Conservation (phyloP, 2,329 filamentous ascomycete species). For the Paecilomyces sp. region DNA sequence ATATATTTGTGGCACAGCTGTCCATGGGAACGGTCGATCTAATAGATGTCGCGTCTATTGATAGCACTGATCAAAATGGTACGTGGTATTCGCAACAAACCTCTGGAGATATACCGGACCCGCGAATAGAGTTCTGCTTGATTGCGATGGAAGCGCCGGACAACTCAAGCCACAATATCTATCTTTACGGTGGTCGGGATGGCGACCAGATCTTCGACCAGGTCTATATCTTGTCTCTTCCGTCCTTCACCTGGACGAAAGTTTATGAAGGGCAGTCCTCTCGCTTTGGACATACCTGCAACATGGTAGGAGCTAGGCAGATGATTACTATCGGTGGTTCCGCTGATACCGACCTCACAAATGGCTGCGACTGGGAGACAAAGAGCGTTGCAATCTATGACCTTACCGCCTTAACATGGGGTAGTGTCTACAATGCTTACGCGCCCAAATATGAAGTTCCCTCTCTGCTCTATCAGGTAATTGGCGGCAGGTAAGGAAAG, state of each 20-base stretch:
- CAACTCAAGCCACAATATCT: slow-evolving; percentile 42
- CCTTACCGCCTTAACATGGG: slow-evolving; percentile 21
- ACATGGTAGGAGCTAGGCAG: slow-evolving; percentile 30
- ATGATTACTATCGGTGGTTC: slow-evolving; percentile 37
- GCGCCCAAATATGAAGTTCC: slow-evolving; percentile 20
- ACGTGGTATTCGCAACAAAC: slow-evolving; percentile 39
- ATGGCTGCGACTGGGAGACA: slow-evolving; percentile 23
- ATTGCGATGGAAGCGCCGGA: slow-evolving; percentile 35
- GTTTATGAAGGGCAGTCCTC: slow-evolving; percentile 29
- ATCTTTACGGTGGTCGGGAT: slow-evolving; percentile 44
- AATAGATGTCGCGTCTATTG: slow-evolving; percentile 32
- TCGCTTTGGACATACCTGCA: slow-evolving; percentile 36
- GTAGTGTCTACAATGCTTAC: slow-evolving; percentile 19
- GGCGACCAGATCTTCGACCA: slow-evolving; percentile 33
- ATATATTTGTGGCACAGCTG: slow-evolving; percentile 13
- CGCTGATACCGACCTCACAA: not conserved
- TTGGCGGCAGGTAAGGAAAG: slow-evolving; percentile 18
- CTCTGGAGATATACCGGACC: slow-evolving; percentile 32
- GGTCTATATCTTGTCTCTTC: slow-evolving; percentile 39
- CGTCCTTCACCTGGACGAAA: slow-evolving; percentile 40
- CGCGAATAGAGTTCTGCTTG: slow-evolving; percentile 40
- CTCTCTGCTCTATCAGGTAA: slow-evolving; percentile 10
- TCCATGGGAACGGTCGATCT: slow-evolving; percentile 30
- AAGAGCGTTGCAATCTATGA: slow-evolving; percentile 25
- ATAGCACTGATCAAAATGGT: slow-evolving; percentile 19